Evolutionary conservation across 768 basidiomycete species (phyloP).

Genomic region (Boletus pseudopeckii): DNA sequence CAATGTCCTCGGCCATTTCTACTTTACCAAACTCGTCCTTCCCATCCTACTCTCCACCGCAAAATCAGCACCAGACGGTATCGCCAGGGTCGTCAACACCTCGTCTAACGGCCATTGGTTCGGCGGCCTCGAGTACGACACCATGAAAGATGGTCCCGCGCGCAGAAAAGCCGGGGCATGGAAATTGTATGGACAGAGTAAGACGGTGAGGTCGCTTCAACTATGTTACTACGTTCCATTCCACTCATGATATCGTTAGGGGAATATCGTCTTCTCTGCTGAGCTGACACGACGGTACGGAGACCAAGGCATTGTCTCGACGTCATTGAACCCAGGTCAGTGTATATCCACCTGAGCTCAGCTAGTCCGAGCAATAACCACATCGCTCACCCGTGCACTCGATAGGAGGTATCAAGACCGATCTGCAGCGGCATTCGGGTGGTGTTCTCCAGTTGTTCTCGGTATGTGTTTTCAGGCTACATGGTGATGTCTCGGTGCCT

Average conservation of each 20-base stretch:
- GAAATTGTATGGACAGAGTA: too few species aligned
- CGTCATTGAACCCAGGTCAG: too few species aligned
- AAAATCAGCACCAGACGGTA: too few species aligned
- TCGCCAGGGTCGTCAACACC: too few species aligned
- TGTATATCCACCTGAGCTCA: not conserved
- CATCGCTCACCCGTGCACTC: not conserved
- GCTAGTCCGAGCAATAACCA: not conserved
- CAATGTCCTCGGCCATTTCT: too few species aligned
- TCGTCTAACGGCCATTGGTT: too few species aligned
- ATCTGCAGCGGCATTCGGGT: constrained; percentile 19
- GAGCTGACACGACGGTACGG: constrained; percentile 8
- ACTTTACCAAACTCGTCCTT: too few species aligned
- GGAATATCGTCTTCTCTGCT: constrained; percentile 40
- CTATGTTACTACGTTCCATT: not conserved
- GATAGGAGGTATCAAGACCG: constrained; percentile 18
- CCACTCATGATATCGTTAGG: constrained; percentile 27
- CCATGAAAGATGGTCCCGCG: not conserved
- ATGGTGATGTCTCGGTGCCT: not conserved
- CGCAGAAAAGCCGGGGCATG: too few species aligned
- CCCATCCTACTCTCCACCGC: too few species aligned
- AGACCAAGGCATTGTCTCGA: too few species aligned
- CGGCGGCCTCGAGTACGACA: constrained; percentile 23
- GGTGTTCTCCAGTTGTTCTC: not conserved
- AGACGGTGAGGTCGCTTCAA: too few species aligned
- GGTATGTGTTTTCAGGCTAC: not conserved